A percentile compares a stretch with the other conserved stretches of the same genome.
Conservation (phyloP, 192 early-diverging fungal genomes). For the Haplosporangium gracile region DNA sequence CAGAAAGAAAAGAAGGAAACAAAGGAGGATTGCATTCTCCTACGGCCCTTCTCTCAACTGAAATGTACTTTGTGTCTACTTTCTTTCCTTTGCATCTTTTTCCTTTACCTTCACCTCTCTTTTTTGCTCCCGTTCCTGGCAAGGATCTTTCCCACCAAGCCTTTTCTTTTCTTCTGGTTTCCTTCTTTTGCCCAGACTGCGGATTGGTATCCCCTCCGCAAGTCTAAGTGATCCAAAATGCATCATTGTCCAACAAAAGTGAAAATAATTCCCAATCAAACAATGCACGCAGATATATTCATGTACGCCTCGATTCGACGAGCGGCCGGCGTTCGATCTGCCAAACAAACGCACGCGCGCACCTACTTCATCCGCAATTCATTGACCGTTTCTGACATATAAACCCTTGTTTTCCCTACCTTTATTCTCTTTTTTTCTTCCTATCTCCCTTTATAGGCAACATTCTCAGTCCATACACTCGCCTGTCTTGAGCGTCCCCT, state of each 20-base stretch:
- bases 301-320: neutral
- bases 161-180: neutral
- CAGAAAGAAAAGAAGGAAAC: neutral
- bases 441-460: conserved; percentile 13
- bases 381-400: neutral
- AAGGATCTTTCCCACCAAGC: neutral
- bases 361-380: neutral
- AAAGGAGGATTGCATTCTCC: neutral
- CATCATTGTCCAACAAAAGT: neutral
- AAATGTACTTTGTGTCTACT: neutral
- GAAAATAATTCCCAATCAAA: neutral
- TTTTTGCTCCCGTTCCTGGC: neutral
- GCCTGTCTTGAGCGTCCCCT: conserved; percentile 19
- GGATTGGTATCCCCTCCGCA: neutral
- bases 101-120: neutral
- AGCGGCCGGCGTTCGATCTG: neutral
- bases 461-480: conserved; percentile 3
- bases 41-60: neutral
- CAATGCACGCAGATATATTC: neutral
- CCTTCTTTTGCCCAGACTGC: neutral
- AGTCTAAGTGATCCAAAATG: neutral
- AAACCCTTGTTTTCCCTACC: neutral
- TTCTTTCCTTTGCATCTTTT: neutral
- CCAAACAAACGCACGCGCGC: neutral
- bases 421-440: neutral